Evolutionary conservation across 2,329 filamentous ascomycete species (phyloP).

Genomic region (Cytospora paraplurivora): DNA sequence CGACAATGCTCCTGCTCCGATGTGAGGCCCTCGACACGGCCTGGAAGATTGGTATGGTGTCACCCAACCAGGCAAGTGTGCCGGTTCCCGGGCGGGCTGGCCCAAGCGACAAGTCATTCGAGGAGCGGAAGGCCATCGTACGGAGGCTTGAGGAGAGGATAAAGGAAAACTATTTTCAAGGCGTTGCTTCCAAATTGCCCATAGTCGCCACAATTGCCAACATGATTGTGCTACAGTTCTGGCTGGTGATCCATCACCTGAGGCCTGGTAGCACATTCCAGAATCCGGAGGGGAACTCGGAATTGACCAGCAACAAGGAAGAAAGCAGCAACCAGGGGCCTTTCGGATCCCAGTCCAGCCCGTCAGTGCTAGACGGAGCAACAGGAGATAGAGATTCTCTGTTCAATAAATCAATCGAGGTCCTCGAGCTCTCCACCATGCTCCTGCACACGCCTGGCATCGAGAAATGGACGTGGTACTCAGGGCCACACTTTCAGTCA

Average conservation of each 20-base stretch:
- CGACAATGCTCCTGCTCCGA: slow-evolving; percentile 43
- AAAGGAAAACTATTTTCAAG: slow-evolving; percentile 9
- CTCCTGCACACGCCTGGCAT: slow-evolving; percentile 64
- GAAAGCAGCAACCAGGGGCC: background rate
- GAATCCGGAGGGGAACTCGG: background rate
- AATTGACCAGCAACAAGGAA: background rate
- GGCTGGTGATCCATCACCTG: slow-evolving; percentile 21
- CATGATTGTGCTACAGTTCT: slow-evolving; percentile 21
- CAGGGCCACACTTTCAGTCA: slow-evolving; percentile 55
- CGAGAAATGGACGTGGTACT: slow-evolving; percentile 52
- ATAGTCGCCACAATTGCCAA: slow-evolving; percentile 8
- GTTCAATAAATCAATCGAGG: slow-evolving; percentile 72
- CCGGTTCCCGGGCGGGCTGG: background rate
- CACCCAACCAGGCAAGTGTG: background rate
- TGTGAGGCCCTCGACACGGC: slow-evolving; percentile 39
- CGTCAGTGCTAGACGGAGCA: slow-evolving; percentile 32
- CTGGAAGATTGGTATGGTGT: slow-evolving; percentile 11
- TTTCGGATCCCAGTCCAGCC: too few species aligned
- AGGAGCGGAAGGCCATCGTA: slow-evolving; percentile 9
- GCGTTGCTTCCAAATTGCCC: slow-evolving; percentile 3
- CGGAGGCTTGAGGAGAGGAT: slow-evolving; percentile 11
- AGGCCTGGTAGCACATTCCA: background rate
- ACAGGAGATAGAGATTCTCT: slow-evolving; percentile 60
- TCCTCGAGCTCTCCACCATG: slow-evolving; percentile 65
- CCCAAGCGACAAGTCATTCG: background rate